Percentiles rank a stretch among this genome's conserved stretches.
These are phyloP conservation scores for Collybia mongolica DNA, from an alignment of 768 basidiomycete species.

Conservation along the genomic window DNA sequence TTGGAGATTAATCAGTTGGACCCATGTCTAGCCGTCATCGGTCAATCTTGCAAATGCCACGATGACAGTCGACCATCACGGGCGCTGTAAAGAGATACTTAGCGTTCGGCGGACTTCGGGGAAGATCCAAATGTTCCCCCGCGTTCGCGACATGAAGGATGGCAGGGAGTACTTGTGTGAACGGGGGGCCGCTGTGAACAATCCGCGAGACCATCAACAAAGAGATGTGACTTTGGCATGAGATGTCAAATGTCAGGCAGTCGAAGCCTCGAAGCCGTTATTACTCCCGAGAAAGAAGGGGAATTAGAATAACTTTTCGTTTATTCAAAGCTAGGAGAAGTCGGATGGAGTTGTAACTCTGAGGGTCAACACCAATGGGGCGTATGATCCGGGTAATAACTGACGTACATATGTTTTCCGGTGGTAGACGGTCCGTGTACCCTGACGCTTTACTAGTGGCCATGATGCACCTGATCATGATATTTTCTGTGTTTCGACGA, in stretches of 20 bases:
- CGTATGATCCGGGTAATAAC: constrained; percentile 7
- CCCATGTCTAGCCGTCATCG: neutral
- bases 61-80: constrained; percentile 5
- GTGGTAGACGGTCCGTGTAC: too few species aligned
- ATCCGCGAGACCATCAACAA: constrained; percentile 10
- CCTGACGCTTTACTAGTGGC: too few species aligned
- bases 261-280: neutral
- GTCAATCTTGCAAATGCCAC: constrained; percentile 13
- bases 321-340: neutral
- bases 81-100: constrained; percentile 2
- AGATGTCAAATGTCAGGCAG: constrained; percentile 16
- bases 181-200: constrained; percentile 1
- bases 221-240: constrained; percentile 14
- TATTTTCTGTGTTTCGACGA: too few species aligned
- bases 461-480: too few species aligned
- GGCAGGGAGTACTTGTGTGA: constrained; percentile 3
- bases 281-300: neutral
- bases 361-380: neutral
- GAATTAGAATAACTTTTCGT: neutral
- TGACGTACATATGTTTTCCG: constrained; percentile 1
- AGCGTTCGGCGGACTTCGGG: constrained; percentile 9
- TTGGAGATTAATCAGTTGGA: neutral
- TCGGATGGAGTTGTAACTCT: constrained; percentile 2
- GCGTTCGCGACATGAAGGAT: constrained; percentile 9
- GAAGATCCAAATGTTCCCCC: neutral